These are phyloP conservation scores for Leptographium galeiforme DNA, from an alignment of 2,329 filamentous ascomycete genomes.

Conservation along the genomic window DNA sequence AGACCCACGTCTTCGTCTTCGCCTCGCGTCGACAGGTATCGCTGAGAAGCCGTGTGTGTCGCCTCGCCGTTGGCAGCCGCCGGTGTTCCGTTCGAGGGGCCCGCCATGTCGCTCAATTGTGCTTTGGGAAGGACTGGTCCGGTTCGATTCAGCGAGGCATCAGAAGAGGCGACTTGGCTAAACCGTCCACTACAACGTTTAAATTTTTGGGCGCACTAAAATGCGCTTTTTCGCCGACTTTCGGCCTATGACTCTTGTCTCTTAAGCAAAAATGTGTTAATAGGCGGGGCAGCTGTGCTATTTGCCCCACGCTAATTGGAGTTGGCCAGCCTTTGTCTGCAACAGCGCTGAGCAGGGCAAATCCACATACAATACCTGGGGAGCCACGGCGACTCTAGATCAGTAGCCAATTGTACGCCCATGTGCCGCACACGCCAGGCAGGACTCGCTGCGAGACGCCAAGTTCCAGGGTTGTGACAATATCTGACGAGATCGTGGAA, in stretches of 20 bases:
- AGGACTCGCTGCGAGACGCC: background rate
- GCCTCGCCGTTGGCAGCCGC: background rate
- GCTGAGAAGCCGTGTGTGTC: conserved; percentile 13
- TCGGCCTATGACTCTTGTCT: background rate
- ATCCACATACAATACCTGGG: background rate
- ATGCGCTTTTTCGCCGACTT: background rate
- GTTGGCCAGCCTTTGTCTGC: background rate
- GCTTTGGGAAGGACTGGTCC: too few relatives aligned
- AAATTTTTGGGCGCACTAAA: conserved; percentile 1
- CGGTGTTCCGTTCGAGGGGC: conserved; percentile 4
- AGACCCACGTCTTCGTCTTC: conserved; percentile 11
- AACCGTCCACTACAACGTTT: background rate
- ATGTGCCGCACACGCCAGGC: background rate
- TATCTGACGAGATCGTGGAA: background rate
- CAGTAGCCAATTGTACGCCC: background rate
- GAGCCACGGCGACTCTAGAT: background rate
- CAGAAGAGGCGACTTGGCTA: background rate
- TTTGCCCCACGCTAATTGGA: background rate
- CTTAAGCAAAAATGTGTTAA: background rate
- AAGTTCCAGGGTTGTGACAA: too few relatives aligned
- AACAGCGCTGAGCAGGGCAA: background rate
- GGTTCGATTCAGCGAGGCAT: background rate
- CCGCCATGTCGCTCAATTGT: conserved; percentile 5
- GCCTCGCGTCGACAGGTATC: conserved; percentile 12
- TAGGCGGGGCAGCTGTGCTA: background rate